These are phyloP conservation scores for Aspergillus costaricaensis DNA, from an alignment of 2,329 filamentous ascomycete species.

Conservation along the genomic window DNA sequence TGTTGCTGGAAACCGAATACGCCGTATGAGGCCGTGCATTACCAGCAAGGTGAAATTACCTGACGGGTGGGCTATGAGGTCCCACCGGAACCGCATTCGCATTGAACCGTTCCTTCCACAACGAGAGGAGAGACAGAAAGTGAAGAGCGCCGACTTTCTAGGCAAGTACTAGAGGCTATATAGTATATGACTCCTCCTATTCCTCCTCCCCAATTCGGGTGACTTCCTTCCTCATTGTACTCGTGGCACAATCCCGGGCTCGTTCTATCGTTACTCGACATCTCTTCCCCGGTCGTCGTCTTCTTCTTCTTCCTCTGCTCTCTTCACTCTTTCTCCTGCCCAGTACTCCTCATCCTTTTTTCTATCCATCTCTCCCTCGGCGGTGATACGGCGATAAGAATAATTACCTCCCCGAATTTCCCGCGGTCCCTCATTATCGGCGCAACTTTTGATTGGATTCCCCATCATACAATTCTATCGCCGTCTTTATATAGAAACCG, in stretches of 20 bases:
- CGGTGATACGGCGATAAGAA: neutral
- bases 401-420: neutral
- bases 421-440: slow-evolving; percentile 21
- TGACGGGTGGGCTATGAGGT: neutral
- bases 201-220: neutral
- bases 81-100: neutral
- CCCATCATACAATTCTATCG: neutral
- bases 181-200: slow-evolving; percentile 2
- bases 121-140: neutral
- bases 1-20: neutral
- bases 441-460: slow-evolving; percentile 10
- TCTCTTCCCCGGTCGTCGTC: neutral
- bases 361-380: slow-evolving; percentile 5
- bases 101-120: neutral
- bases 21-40: neutral
- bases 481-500: slow-evolving; percentile 4
- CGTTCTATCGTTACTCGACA: neutral
- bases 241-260: neutral
- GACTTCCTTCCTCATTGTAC: neutral
- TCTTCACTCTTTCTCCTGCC: slow-evolving; percentile 2
- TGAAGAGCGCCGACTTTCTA: neutral
- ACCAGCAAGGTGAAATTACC: neutral
- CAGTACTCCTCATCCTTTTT: slow-evolving; percentile 4
- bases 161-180: neutral
- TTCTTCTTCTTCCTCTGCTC: slow-evolving; percentile 8